phyloP scores from a whole-genome alignment of 106 monocot species.

The Cymbidium sinense region DNA sequence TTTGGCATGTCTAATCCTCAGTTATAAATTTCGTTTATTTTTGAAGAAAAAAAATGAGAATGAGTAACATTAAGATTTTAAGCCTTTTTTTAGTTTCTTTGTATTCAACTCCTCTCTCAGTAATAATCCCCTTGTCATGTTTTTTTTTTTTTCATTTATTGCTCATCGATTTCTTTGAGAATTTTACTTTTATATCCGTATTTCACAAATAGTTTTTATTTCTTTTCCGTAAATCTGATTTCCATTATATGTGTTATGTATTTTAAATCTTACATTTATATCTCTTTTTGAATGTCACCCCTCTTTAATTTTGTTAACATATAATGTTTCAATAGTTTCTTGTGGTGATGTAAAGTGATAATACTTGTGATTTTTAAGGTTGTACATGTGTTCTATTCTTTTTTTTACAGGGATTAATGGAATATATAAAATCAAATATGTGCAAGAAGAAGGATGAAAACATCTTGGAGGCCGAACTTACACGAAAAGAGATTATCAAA shows the following conservation, averaged over 20 bases:
- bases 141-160: neutral
- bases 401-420: slow-evolving; percentile 63
- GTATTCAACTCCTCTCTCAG: neutral
- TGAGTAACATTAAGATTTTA: neutral
- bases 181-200: neutral
- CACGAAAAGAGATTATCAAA: slow-evolving; percentile 74
- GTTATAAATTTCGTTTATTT: neutral
- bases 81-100: neutral
- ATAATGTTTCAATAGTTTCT: neutral
- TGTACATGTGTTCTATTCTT: neutral
- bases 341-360: neutral
- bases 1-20: neutral
- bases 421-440: slow-evolving; percentile 51
- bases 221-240: neutral
- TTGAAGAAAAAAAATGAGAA: neutral
- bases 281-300: neutral
- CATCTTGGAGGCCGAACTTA: slow-evolving; percentile 56
- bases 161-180: neutral
- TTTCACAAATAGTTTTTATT: neutral
- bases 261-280: neutral
- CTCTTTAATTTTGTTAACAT: neutral
- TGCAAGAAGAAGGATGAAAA: slow-evolving; percentile 45
- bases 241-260: neutral
- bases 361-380: neutral
- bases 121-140: neutral